Percentiles rank a stretch among this genome's conserved stretches.
Conservation (phyloP, 2,329 filamentous ascomycete genomes). For the Plenodomus tracheiphilus region DNA sequence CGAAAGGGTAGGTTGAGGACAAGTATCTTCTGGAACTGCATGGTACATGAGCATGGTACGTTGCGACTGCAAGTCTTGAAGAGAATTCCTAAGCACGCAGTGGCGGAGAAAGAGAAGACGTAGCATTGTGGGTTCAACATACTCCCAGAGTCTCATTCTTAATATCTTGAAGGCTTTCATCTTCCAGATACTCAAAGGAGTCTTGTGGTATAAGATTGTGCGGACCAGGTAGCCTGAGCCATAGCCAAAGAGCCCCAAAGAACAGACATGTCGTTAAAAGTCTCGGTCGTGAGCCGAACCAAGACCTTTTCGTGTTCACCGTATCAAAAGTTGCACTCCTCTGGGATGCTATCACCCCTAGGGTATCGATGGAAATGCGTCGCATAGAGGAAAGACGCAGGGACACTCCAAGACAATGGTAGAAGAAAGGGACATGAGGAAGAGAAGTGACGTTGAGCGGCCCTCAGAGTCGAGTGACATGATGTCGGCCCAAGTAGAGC, state of each 20-base stretch:
- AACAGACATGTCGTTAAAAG: conserved; percentile 27
- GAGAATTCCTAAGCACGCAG: not conserved
- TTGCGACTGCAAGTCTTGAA: not conserved
- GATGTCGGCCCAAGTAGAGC: conserved; percentile 10
- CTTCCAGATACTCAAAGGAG: conserved; percentile 26
- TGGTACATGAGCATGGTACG: conserved; percentile 2
- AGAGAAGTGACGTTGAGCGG: no score
- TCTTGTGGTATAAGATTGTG: conserved; percentile 23
- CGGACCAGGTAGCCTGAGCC: conserved; percentile 18
- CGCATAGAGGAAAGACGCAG: conserved; percentile 18
- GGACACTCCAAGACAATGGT: not conserved
- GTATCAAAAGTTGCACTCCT: conserved; percentile 17
- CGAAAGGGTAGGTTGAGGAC: conserved; percentile 58
- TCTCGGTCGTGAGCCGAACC: conserved; percentile 26
- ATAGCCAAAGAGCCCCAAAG: conserved; percentile 27
- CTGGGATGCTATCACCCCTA: conserved; percentile 27
- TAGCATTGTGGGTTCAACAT: conserved; percentile 5
- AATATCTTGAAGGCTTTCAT: conserved; percentile 29
- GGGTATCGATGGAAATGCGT: conserved; percentile 35
- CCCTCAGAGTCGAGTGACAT: not conserved
- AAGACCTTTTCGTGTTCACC: conserved; percentile 19
- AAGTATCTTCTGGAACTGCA: conserved; percentile 58
- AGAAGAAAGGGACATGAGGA: conserved; percentile 3
- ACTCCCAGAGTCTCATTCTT: conserved; percentile 34
- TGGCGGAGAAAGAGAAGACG: not conserved